Evolutionary conservation across 2,329 filamentous ascomycete genomes (phyloP).

Genomic region (Madurella mycetomatis): DNA sequence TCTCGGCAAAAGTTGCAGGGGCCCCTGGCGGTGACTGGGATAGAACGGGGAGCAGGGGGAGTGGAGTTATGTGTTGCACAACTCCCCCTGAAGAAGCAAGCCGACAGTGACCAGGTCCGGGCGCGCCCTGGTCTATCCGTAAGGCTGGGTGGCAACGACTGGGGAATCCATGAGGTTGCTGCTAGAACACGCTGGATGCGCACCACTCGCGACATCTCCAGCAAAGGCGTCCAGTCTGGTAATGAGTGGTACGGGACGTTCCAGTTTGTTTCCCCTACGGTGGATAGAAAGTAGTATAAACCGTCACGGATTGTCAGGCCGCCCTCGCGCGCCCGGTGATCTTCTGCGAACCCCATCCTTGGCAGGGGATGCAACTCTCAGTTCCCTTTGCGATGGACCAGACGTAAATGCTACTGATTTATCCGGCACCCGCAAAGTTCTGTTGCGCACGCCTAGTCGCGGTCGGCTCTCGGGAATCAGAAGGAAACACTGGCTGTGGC

Average conservation of each 20-base stretch:
- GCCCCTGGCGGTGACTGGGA: not conserved
- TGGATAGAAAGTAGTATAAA: too few species aligned
- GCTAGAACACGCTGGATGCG: not conserved
- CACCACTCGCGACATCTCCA: not conserved
- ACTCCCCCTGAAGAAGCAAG: constrained; percentile 3
- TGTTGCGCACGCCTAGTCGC: not conserved
- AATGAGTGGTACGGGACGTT: not conserved
- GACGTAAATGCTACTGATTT: constrained; percentile 4
- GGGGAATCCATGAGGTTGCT: constrained; percentile 9
- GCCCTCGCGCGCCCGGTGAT: not conserved
- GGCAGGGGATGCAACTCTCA: not conserved
- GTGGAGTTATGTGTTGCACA: constrained; percentile 11
- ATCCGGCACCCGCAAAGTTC: constrained; percentile 6
- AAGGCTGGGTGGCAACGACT: constrained; percentile 17
- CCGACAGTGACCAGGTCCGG: constrained; percentile 12
- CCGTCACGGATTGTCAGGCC: too few species aligned
- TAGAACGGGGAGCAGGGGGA: not conserved
- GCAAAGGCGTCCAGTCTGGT: not conserved
- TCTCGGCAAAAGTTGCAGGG: not conserved
- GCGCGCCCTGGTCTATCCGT: constrained; percentile 15
- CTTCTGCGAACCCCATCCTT: not conserved
- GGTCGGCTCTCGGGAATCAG: too few species aligned
- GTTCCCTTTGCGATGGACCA: not conserved
- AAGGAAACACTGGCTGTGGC: too few species aligned
- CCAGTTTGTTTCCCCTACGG: too few species aligned